Evolutionary conservation across 495 filamentous ascomycete species (phyloP).

Genomic region (Xylaria acuta): DNA sequence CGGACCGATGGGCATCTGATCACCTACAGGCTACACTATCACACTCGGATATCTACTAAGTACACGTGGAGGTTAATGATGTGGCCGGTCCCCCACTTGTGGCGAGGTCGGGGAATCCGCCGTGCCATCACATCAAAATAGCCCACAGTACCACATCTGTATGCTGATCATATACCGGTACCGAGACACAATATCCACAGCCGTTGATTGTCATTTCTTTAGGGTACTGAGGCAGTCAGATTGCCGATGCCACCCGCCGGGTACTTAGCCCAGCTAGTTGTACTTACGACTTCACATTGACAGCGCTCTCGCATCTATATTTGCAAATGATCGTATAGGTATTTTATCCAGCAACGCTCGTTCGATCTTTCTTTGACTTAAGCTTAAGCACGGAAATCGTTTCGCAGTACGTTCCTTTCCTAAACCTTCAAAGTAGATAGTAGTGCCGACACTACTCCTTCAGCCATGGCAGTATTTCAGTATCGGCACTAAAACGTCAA

Average conservation of each 20-base stretch:
- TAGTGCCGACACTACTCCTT: not conserved
- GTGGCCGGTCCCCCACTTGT: not conserved
- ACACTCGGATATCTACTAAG: not conserved
- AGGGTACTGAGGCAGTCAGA: not conserved
- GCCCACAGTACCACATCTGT: not conserved
- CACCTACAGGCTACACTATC: not conserved
- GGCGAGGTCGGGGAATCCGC: not conserved
- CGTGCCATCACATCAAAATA: slow-evolving; percentile 14
- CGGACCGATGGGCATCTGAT: slow-evolving; percentile 8
- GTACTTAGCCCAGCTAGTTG: not conserved
- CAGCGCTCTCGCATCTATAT: not conserved
- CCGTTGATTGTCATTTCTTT: not conserved
- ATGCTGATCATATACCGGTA: not conserved
- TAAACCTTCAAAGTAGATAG: not conserved
- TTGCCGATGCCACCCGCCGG: not conserved
- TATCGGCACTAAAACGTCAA: not conserved
- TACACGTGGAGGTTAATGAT: not conserved
- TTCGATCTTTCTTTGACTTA: not conserved
- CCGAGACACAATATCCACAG: not conserved
- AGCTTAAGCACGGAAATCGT: not conserved
- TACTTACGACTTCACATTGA: not conserved
- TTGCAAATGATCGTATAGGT: not conserved
- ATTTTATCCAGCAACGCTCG: not conserved
- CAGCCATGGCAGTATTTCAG: not conserved
- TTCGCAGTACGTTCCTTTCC: not conserved